Percentiles rank a stretch among this genome's conserved stretches.
These are phyloP conservation scores for Knufia fluminis DNA, from an alignment of 2,329 filamentous ascomycete species.

Conservation along the genomic window DNA sequence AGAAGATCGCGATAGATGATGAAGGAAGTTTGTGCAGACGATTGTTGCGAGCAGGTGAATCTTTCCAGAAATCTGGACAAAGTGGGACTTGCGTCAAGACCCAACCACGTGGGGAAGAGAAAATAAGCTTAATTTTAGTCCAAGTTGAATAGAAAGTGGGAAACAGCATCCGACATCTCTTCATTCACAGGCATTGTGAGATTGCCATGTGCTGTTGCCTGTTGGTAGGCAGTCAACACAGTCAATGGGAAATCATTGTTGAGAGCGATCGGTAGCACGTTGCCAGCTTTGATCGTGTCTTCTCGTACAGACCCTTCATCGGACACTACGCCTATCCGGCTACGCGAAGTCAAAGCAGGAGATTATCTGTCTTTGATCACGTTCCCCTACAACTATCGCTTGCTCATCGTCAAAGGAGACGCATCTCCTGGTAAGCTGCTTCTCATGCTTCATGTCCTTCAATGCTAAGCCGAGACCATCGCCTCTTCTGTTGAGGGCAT, in stretches of 20 bases:
- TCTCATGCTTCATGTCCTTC: slow-evolving; percentile 30
- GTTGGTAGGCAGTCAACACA: neutral
- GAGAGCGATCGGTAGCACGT: no score
- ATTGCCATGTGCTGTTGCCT: neutral
- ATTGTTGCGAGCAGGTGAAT: neutral
- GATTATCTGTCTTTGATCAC: slow-evolving; percentile 58
- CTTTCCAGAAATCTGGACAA: slow-evolving; percentile 3
- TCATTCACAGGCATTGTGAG: neutral
- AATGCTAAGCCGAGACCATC: slow-evolving; percentile 28
- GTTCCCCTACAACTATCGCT: slow-evolving; percentile 75
- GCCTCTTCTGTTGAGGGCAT: slow-evolving; percentile 23
- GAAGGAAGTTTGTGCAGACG: neutral
- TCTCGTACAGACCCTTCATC: neutral
- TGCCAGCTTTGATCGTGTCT: neutral
- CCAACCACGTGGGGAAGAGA: slow-evolving; percentile 4
- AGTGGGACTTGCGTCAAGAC: neutral
- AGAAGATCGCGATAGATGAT: no score
- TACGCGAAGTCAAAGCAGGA: slow-evolving; percentile 82
- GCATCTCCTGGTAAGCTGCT: slow-evolving; percentile 48
- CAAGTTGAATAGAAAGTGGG: neutral
- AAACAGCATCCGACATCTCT: neutral
- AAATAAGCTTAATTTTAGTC: slow-evolving; percentile 9
- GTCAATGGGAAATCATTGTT: neutral
- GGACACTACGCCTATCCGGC: neutral
- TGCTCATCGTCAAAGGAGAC: slow-evolving; percentile 87